Evolutionary conservation across 75 land plant species (phyloP).

Genomic region (Cryptomeria japonica): DNA sequence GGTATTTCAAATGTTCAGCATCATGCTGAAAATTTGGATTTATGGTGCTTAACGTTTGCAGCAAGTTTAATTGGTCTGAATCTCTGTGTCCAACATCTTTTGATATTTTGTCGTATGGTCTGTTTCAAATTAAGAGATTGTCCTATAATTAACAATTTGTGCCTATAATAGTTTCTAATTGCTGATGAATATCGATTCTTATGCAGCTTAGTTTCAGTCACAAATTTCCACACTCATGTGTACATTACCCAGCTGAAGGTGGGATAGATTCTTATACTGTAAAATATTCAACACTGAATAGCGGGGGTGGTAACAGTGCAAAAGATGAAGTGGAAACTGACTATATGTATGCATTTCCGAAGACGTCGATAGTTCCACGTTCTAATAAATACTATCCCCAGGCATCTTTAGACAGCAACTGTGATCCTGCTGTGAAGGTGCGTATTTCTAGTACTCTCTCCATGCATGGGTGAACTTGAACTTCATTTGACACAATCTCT

Average conservation of each 20-base stretch:
- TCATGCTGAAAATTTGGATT: not conserved
- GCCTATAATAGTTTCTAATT: not conserved
- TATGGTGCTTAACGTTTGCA: not conserved
- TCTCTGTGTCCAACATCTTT: not conserved
- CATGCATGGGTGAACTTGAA: not conserved
- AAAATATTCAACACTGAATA: not conserved
- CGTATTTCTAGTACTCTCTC: not conserved
- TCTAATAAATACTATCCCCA: conserved; percentile 13
- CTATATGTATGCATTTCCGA: not conserved
- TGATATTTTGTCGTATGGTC: not conserved
- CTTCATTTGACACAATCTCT: not conserved
- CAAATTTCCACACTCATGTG: conserved; percentile 9
- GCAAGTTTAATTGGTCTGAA: not conserved
- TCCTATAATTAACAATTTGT: not conserved
- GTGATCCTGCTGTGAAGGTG: not conserved
- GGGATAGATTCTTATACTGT: conserved; percentile 5
- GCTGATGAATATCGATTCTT: not conserved
- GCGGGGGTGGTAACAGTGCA: not conserved
- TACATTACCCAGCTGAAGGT: conserved; percentile 12
- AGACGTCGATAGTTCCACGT: conserved; percentile 7
- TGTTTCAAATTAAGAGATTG: not conserved
- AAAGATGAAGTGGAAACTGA: not conserved
- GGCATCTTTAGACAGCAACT: not conserved
- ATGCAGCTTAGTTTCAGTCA: not conserved
- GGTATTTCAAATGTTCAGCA: not conserved